Evolutionary conservation across 164 flowering plant species (phyloP).

Genomic region (Brasenia schreberi): DNA sequence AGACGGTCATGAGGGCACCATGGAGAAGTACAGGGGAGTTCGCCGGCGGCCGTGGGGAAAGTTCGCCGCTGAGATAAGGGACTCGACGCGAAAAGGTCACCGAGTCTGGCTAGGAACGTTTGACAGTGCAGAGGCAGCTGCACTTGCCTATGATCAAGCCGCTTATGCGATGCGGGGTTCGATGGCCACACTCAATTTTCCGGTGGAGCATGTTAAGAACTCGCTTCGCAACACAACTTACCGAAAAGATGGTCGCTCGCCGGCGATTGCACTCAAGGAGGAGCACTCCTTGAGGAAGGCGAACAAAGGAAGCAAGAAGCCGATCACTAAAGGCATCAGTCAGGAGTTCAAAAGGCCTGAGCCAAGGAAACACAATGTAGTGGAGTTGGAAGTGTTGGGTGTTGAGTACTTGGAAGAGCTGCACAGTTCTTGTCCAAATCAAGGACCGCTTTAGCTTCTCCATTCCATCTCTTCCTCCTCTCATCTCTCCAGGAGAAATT

Average conservation of each 20-base stretch:
- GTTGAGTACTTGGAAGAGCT: constrained; percentile 48
- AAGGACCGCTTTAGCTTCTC: constrained; percentile 5
- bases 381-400: constrained; percentile 56
- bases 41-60: constrained; percentile 56
- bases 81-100: constrained; percentile 51
- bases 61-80: constrained; percentile 63
- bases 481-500: too few relatives aligned
- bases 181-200: constrained; percentile 45
- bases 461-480: constrained; percentile 3
- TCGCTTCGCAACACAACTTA: constrained; percentile 33
- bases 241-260: constrained; percentile 31
- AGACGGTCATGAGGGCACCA: background rate
- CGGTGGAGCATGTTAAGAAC: constrained; percentile 30
- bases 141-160: constrained; percentile 63
- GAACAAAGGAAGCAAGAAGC: constrained; percentile 11
- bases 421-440: constrained; percentile 13
- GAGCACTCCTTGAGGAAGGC: constrained; percentile 30
- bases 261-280: constrained; percentile 46
- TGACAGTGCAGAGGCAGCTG: constrained; percentile 67
- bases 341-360: constrained; percentile 8
- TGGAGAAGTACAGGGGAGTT: constrained; percentile 25
- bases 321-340: background rate
- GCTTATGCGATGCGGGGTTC: constrained; percentile 46
- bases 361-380: constrained; percentile 15
- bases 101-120: constrained; percentile 76